These are phyloP conservation scores for Suillus fuscotomentosus DNA, from an alignment of 768 basidiomycete species.

Conservation along the genomic window DNA sequence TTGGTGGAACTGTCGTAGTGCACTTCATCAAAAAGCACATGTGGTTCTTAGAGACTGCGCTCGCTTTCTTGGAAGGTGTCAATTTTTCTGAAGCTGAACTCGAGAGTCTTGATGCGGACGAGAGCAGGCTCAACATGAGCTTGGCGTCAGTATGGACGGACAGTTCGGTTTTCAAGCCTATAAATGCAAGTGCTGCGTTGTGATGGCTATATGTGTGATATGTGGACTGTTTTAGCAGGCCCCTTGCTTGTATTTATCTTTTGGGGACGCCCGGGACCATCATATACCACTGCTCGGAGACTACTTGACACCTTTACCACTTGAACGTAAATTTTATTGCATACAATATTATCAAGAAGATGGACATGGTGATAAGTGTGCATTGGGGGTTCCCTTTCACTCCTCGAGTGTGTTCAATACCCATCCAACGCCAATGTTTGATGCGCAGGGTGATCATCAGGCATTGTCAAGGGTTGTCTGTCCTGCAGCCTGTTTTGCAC, in stretches of 20 bases:
- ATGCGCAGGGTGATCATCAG: constrained; percentile 18
- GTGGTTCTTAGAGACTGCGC: constrained; percentile 94
- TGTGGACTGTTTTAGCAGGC: background rate
- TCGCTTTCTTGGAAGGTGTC: constrained; percentile 81
- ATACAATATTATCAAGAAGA: background rate
- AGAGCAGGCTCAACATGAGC: constrained; percentile 18
- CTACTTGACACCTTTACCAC: background rate
- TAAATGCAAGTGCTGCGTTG: constrained; percentile 13
- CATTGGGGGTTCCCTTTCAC: background rate
- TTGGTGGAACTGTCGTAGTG: constrained; percentile 93
- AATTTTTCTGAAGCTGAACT: constrained; percentile 55
- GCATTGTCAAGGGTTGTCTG: constrained; percentile 32
- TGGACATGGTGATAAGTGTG: background rate
- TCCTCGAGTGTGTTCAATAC: constrained; percentile 16
- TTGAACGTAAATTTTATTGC: background rate
- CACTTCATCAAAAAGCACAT: constrained; percentile 97
- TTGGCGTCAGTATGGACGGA: constrained; percentile 31
- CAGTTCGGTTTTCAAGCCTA: constrained; percentile 16
- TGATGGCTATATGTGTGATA: background rate
- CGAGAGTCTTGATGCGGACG: constrained; percentile 13
- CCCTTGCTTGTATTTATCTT: background rate
- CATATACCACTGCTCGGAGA: background rate
- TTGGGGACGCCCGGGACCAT: background rate
- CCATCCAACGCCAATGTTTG: constrained; percentile 23
- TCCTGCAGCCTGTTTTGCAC: constrained; percentile 45